A percentile compares a stretch with the other conserved stretches of the same genome.
Conservation (phyloP, 352 stramenopile genomes). For the Phytopythium aichiense region DNA sequence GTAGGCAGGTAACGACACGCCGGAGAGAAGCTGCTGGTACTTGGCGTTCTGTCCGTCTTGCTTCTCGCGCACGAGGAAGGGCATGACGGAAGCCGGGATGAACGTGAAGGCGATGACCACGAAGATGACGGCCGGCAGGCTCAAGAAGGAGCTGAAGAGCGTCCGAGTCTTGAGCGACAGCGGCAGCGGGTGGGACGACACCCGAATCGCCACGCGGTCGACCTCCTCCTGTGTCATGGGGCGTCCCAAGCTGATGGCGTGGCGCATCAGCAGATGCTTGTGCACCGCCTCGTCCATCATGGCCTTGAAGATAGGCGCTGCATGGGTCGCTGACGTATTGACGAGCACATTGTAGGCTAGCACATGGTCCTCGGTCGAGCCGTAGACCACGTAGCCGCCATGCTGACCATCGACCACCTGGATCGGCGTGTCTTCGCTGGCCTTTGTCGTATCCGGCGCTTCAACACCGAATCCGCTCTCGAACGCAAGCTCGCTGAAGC, state of each 20-base stretch:
- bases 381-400: slow-evolving; percentile 49
- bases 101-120: slow-evolving; percentile 93
- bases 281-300: slow-evolving; percentile 59
- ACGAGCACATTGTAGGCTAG: slow-evolving; percentile 61
- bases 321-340: slow-evolving; percentile 48
- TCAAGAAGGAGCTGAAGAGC: slow-evolving; percentile 58
- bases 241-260: neutral
- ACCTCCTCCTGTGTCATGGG: slow-evolving; percentile 7
- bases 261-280: slow-evolving; percentile 26
- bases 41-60: slow-evolving; percentile 91
- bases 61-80: slow-evolving; percentile 96
- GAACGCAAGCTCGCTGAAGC: slow-evolving; percentile 52
- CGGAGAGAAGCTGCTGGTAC: slow-evolving; percentile 95
- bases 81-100: slow-evolving; percentile 89
- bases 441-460: neutral
- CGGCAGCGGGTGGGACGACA: slow-evolving; percentile 56
- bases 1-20: slow-evolving; percentile 91
- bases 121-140: slow-evolving; percentile 78
- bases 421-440: neutral
- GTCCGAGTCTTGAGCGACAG: slow-evolving; percentile 50
- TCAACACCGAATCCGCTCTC: slow-evolving; percentile 30
- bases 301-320: slow-evolving; percentile 48
- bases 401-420: slow-evolving; percentile 34
- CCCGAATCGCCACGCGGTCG: slow-evolving; percentile 22
- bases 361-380: slow-evolving; percentile 25